Evolutionary conservation across 2,329 filamentous ascomycete species (phyloP).

Genomic region (Pseudofabraea citricarpa): DNA sequence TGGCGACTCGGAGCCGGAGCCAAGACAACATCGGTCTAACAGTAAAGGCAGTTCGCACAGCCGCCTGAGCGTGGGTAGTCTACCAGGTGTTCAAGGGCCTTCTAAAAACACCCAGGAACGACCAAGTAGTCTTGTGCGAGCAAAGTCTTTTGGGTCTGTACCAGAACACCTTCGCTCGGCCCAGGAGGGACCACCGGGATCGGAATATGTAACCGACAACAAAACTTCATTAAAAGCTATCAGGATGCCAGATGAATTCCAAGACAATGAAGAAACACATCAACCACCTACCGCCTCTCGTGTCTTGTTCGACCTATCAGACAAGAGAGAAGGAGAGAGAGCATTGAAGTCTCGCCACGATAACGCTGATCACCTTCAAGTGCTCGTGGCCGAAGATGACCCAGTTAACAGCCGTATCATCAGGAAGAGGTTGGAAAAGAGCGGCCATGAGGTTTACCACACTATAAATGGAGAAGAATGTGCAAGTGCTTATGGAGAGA

Average conservation of each 20-base stretch:
- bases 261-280: slow-evolving; percentile 2
- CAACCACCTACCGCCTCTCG: slow-evolving; percentile 8
- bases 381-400: slow-evolving; percentile 83
- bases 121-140: slow-evolving; percentile 11
- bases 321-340: neutral
- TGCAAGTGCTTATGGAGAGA: slow-evolving; percentile 62
- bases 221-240: slow-evolving; percentile 38
- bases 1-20: slow-evolving; percentile 27
- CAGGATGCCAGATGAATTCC: slow-evolving; percentile 39
- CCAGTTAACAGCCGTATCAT: slow-evolving; percentile 82
- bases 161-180: slow-evolving; percentile 13
- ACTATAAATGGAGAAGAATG: slow-evolving; percentile 85
- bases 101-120: neutral
- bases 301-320: slow-evolving; percentile 16
- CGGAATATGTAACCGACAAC: slow-evolving; percentile 33
- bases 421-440: slow-evolving; percentile 72
- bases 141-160: slow-evolving; percentile 14
- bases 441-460: slow-evolving; percentile 66
- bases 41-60: slow-evolving; percentile 17
- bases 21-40: slow-evolving; percentile 10
- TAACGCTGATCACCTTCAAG: slow-evolving; percentile 32
- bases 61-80: slow-evolving; percentile 13
- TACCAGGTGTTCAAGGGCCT: slow-evolving; percentile 4
- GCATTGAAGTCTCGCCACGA: neutral
- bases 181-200: slow-evolving; percentile 32